phyloP scores from a whole-genome alignment of 495 filamentous ascomycete genomes.

The Penicillium taxi region DNA sequence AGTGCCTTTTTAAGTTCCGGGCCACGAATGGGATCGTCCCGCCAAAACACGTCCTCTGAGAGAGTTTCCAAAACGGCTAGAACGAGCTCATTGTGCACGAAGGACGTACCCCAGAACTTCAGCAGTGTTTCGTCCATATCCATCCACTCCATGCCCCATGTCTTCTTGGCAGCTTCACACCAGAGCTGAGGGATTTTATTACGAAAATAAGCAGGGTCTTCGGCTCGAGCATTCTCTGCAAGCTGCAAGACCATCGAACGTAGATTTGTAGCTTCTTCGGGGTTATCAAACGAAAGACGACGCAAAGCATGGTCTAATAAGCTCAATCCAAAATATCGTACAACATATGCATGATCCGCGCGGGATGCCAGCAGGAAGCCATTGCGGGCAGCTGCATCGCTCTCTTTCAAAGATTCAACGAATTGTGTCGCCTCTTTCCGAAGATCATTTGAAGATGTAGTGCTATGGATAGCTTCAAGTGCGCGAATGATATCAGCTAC shows the following conservation, averaged over 20 bases:
- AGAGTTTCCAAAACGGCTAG: constrained; percentile 81
- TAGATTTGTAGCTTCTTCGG: constrained; percentile 55
- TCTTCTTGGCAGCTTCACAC: constrained; percentile 89
- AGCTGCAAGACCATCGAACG: constrained; percentile 69
- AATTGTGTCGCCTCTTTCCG: constrained; percentile 75
- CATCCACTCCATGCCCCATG: constrained; percentile 85
- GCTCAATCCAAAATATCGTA: constrained; percentile 89
- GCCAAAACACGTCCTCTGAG: constrained; percentile 88
- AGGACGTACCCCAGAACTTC: constrained; percentile 67
- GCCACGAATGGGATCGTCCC: constrained; percentile 78
- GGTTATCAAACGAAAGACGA: constrained; percentile 65
- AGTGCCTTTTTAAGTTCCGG: constrained; percentile 76
- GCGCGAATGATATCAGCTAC: constrained; percentile 64
- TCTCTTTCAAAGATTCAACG: constrained; percentile 74
- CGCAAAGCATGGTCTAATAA: constrained; percentile 81
- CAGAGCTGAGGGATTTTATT: constrained; percentile 95
- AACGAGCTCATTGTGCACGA: constrained; percentile 71
- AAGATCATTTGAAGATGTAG: constrained; percentile 72
- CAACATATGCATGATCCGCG: constrained; percentile 60
- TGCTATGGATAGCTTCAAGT: constrained; percentile 75
- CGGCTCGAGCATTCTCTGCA: constrained; percentile 58
- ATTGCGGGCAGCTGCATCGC: constrained; percentile 67
- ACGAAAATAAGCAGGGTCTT: constrained; percentile 75
- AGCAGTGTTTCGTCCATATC: constrained; percentile 86
- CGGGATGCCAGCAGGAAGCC: constrained; percentile 79